These are phyloP conservation scores for Naganishia kalamii DNA, from an alignment of 768 basidiomycete genomes.

Conservation along the genomic window DNA sequence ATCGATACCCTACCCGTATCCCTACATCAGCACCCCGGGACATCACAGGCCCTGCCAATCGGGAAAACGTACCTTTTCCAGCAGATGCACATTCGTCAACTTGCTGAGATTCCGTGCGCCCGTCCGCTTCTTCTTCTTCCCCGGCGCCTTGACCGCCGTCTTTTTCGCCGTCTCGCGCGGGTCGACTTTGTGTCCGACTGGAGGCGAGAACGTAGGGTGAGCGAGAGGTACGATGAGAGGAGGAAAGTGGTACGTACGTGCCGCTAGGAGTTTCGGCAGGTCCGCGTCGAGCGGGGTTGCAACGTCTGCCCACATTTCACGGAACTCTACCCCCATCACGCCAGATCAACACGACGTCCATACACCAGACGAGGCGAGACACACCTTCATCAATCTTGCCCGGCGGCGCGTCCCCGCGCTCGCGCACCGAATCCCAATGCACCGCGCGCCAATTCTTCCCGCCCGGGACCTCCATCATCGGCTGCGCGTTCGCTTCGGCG, in stretches of 20 bases:
- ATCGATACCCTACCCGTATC: conserved; percentile 17
- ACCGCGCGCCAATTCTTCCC: conserved; percentile 18
- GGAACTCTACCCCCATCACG: conserved; percentile 9
- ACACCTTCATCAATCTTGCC: conserved; percentile 23
- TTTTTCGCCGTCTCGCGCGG: conserved; percentile 15
- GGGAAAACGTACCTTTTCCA: conserved; percentile 16
- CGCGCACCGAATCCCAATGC: conserved; percentile 19
- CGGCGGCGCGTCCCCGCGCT: conserved; percentile 16
- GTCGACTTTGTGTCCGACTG: conserved; percentile 22
- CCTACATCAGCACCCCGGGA: not conserved
- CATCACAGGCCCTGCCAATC: too few relatives aligned
- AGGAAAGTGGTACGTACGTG: conserved; percentile 11
- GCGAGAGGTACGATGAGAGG: not conserved
- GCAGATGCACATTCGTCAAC: conserved; percentile 25
- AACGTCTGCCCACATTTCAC: conserved; percentile 22
- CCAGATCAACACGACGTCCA: not conserved
- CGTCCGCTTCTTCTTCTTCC: conserved; percentile 31
- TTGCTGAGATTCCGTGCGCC: conserved; percentile 24
- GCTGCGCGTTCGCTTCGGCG: conserved; percentile 9
- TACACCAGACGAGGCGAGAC: not conserved
- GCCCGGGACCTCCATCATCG: conserved; percentile 25
- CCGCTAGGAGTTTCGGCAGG: conserved; percentile 8
- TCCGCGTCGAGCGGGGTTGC: conserved; percentile 16
- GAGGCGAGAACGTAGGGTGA: not conserved
- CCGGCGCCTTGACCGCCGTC: conserved; percentile 15